Base-by-base conservation (phyloP, 176 grass and related monocot species). In the Carex cristatella region DNA sequence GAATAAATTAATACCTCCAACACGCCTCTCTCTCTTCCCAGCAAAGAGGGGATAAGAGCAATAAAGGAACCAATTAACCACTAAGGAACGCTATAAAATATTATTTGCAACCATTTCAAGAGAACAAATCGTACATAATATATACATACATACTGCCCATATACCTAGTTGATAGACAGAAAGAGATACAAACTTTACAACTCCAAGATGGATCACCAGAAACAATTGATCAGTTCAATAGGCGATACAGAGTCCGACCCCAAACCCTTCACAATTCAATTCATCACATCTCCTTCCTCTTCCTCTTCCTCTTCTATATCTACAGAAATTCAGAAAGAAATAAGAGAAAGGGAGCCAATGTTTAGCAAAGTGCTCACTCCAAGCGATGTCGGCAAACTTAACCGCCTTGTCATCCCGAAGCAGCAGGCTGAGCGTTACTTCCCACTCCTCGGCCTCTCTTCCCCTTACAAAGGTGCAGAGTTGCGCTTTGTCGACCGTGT, bases 351-450 rank as follows among this genome's bases (percentile, higher is more conserved):
- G 63, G 89, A 91, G 84, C 88, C 91, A 71, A 87, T 94, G 93
- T 94, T 94, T 84, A 80, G 91, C 83, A 94, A 94, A 87, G 90
- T 92, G 64, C 85, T 94, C 23, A 94, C 93, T 27, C 93, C 88
- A n/a, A 94, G 93, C 59, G 93, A 94, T 31, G 93, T 94, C 19
- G 90, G 93, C 82, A 94, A 94, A 85, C 93, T 94, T 58, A 94
- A 94, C 79, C 90, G 93, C n/a, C 90, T 94, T n/a, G 93, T 92
- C 18, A 91, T 94, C 68, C 93, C 93, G 44, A 94, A 94, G 88
- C 93, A 94, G 84, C 86, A 90, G 60, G 93, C 88, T 1, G 90
- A 94, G 88, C 49, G 86, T 14, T 88, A 90, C 81, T 94, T 94
- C 71, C 93, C 92, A 13, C 86, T 84, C 7, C 19, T 63, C 31